Evolutionary conservation across 495 filamentous ascomycete genomes (phyloP).

Genomic region (Tuber calosporum): DNA sequence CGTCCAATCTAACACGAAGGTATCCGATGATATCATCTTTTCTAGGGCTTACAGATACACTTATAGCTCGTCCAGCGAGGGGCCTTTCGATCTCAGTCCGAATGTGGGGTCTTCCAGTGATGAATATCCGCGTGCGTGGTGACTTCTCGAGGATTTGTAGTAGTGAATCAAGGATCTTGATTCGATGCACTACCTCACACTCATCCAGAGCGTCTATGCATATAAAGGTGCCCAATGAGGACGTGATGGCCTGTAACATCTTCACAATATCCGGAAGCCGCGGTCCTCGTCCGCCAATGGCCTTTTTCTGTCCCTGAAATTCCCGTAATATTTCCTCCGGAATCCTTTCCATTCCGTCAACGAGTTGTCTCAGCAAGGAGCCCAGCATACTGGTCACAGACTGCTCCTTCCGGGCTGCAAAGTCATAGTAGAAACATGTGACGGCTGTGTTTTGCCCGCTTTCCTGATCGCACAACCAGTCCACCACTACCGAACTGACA

Average conservation of each 20-base stretch:
- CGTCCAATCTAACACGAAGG: not conserved
- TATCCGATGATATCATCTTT: not conserved
- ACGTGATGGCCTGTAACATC: not conserved
- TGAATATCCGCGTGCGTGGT: not conserved
- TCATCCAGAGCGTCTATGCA: not conserved
- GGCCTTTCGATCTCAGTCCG: not conserved
- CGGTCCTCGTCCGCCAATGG: not conserved
- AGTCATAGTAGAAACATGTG: not conserved
- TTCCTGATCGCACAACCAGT: not conserved
- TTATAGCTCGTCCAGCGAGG: not conserved
- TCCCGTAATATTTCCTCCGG: not conserved
- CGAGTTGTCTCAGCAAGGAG: not conserved
- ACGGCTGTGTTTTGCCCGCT: not conserved
- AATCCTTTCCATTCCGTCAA: not conserved
- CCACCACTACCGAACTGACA: not conserved
- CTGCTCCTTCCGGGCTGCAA: not conserved
- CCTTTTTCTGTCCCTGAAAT: not conserved
- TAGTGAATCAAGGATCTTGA: no score
- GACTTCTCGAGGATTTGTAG: not conserved
- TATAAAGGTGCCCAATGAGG: not conserved
- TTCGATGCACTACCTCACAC: not conserved
- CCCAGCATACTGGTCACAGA: not conserved
- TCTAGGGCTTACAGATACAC: not conserved
- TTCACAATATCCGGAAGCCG: not conserved
- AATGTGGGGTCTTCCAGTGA: not conserved